Base-by-base conservation (phyloP, 345 rosid genomes). In the Rhodomyrtus tomentosa region DNA sequence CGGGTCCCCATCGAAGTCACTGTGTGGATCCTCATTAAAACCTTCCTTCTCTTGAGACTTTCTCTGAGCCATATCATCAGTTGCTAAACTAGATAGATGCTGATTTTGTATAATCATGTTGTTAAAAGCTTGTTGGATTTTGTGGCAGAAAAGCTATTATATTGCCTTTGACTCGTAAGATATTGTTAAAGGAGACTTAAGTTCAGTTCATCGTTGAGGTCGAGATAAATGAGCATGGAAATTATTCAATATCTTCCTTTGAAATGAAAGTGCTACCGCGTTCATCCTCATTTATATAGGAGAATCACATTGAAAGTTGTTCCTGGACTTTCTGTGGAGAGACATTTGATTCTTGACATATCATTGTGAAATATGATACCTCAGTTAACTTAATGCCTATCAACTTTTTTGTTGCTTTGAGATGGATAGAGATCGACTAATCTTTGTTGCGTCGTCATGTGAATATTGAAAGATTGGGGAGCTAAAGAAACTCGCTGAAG, bases 401-500 rank as follows among this genome's bases (percentile, higher is more conserved):
- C 22, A 0, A 59, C 73, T 59, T 29, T 59, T 59, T 59, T 59
- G 21, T 3, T 59, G 40, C 10, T 12, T 59, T 6, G 40, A 59
- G 21, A 59, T 59, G 73, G 40, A 29, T 29, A 32, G 15, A 6
- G 74, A 62, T 62, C 3, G 22, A 62, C 22, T 62, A 7, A 62
- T 62, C 74, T 62, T 29, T 29, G 36, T 22, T 42, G 16, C 18
- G 5, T 32, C 4, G 40, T 32, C 76, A 32, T 32, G 42, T 68
- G 6, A 68, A 32, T 68, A 68, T 32, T 18, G 24, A 68, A 8
- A 68, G 45, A 32, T 68, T 4, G 94, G 95, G 18, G 95, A 93
- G 82, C 83, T 94, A 54, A 93, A 94, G 92, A 95, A 92, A 62
- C 91, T 95, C 0, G 91, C 92, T 7, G 95, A 91, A 86, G 98